A percentile compares a stretch with the other conserved stretches of the same genome.
Conservation (phyloP, 352 stramenopile genomes). For the Globisporangium ultimum region DNA sequence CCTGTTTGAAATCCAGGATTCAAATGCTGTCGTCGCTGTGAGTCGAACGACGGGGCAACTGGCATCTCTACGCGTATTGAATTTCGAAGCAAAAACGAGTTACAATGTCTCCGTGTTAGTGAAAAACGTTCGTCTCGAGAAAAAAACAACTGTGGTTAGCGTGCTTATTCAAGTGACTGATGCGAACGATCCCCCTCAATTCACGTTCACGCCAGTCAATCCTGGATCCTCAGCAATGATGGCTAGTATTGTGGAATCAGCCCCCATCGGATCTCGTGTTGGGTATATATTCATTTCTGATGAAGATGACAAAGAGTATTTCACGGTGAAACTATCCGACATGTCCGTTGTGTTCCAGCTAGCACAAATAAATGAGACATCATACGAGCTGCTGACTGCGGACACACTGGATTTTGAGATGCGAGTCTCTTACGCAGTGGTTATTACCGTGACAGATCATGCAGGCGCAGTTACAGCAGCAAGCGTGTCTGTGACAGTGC, state of each 20-base stretch:
- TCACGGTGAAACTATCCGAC: not conserved
- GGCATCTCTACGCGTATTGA: conserved; percentile 10
- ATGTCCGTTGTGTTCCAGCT: conserved; percentile 1
- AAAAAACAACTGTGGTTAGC: conserved; percentile 19
- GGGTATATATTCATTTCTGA: conserved; percentile 1
- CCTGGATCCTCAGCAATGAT: not conserved
- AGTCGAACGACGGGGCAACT: conserved; percentile 22
- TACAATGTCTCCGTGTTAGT: conserved; percentile 29
- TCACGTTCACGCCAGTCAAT: conserved; percentile 1
- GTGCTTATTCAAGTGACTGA: conserved; percentile 10
- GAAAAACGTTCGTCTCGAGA: conserved; percentile 21
- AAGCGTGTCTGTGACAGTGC: conserved; percentile 18
- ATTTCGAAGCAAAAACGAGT: conserved; percentile 24
- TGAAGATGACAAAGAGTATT: conserved; percentile 4
- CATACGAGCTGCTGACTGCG: conserved; percentile 2
- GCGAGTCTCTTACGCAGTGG: not conserved
- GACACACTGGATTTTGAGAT: conserved; percentile 9
- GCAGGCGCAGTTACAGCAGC: not conserved
- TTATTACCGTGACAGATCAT: conserved; percentile 2
- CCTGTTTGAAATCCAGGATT: conserved; percentile 31
- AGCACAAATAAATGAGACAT: conserved; percentile 3
- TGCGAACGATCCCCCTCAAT: conserved; percentile 4
- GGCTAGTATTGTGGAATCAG: conserved; percentile 4
- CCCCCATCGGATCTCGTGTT: conserved; percentile 1
- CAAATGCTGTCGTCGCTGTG: conserved; percentile 16